Evolutionary conservation across 345 rosid species (phyloP).

Genomic region (Melastoma malabathricum): DNA sequence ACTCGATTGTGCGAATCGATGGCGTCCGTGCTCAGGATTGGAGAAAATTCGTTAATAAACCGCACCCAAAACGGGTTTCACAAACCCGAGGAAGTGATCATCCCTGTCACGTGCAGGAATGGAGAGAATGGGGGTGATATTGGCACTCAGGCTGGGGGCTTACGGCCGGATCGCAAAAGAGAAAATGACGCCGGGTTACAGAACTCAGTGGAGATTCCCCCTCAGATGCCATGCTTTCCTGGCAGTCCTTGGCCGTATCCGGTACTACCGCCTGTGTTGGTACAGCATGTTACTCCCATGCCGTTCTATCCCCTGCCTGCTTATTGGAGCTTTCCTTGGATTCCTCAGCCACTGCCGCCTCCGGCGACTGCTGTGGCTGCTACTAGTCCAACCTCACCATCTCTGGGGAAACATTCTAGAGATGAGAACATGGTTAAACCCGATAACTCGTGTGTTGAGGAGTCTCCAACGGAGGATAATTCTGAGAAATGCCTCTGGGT

Average conservation of each 20-base stretch:
- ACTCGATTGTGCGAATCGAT: slow-evolving; percentile 66
- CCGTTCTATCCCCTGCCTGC: slow-evolving; percentile 49
- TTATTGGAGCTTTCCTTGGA: slow-evolving; percentile 61
- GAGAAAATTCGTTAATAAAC: slow-evolving; percentile 37
- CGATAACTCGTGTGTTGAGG: slow-evolving; percentile 17
- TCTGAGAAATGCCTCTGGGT: slow-evolving; percentile 57
- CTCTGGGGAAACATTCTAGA: slow-evolving; percentile 86
- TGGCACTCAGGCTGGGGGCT: slow-evolving; percentile 14
- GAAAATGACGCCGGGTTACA: slow-evolving; percentile 18
- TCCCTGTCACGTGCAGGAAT: slow-evolving; percentile 22
- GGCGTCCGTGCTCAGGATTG: slow-evolving; percentile 68
- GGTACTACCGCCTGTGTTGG: slow-evolving; percentile 32
- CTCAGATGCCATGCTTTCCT: slow-evolving; percentile 39
- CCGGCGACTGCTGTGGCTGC: slow-evolving; percentile 25
- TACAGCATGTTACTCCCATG: slow-evolving; percentile 41
- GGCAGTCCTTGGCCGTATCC: slow-evolving; percentile 51
- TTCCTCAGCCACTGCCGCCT: slow-evolving; percentile 53
- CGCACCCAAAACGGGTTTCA: slow-evolving; percentile 32
- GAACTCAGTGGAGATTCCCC: slow-evolving; percentile 22
- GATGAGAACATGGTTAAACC: slow-evolving; percentile 35
- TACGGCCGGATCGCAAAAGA: slow-evolving; percentile 17
- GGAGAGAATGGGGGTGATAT: slow-evolving; percentile 15
- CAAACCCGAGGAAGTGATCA: slow-evolving; percentile 29
- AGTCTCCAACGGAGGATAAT: slow-evolving; percentile 9
- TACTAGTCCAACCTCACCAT: slow-evolving; percentile 61